Percentiles rank a stretch among this genome's conserved stretches.
These are phyloP conservation scores for Acacia acuminata DNA, from an alignment of 306 rosid species.

Conservation along the genomic window DNA sequence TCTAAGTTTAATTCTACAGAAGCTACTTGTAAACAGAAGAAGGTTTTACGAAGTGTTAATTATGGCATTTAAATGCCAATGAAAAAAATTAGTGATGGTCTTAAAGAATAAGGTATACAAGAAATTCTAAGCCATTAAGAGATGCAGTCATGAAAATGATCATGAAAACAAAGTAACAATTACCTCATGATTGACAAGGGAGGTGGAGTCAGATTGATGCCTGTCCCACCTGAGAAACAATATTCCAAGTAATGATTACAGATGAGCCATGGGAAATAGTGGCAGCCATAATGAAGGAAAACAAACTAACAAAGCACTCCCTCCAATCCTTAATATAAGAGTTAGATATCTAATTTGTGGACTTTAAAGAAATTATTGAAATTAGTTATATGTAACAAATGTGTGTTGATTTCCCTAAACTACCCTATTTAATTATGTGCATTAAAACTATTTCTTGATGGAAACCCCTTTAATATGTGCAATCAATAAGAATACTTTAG, in stretches of 20 bases:
- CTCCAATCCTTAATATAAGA: too few species aligned
- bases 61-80: slow-evolving; percentile 3
- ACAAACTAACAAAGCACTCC: background rate
- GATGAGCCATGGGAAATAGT: slow-evolving; percentile 4
- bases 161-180: background rate
- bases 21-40: background rate
- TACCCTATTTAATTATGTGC: too few species aligned
- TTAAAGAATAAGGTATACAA: slow-evolving; percentile 12
- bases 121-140: background rate
- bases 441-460: too few species aligned
- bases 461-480: too few species aligned
- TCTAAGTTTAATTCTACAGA: slow-evolving; percentile 7
- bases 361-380: too few species aligned
- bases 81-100: slow-evolving; percentile 14
- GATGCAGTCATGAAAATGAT: slow-evolving; percentile 1
- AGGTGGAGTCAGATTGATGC: slow-evolving; percentile 97
- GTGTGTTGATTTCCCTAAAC: too few species aligned
- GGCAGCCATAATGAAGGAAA: slow-evolving; percentile 1
- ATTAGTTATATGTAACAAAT: too few species aligned
- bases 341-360: too few species aligned
- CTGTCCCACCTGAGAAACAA: slow-evolving; percentile 85
- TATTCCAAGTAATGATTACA: slow-evolving; percentile 11
- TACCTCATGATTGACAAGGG: slow-evolving; percentile 87
- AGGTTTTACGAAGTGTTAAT: background rate
- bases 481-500: too few species aligned